Evolutionary conservation across 2,329 filamentous ascomycete species (phyloP).

Genomic region (Penicillium brasilianum): DNA sequence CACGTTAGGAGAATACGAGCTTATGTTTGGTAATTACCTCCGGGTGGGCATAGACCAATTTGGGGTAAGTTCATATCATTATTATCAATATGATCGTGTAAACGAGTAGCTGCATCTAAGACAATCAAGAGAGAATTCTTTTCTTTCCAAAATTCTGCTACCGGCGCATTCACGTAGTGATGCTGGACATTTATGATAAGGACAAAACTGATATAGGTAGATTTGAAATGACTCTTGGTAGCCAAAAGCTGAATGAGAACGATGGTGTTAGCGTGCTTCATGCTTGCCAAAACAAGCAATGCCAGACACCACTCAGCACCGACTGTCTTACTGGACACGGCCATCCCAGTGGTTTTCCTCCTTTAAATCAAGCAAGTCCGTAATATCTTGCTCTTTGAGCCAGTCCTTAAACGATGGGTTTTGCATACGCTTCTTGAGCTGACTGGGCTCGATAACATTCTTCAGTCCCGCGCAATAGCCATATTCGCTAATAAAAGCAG

Average conservation of each 20-base stretch:
- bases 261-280: too few relatives aligned
- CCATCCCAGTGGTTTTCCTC: background rate
- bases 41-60: background rate
- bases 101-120: background rate
- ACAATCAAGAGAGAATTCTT: background rate
- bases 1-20: background rate
- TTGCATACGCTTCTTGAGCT: slow-evolving; percentile 39
- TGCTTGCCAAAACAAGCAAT: too few relatives aligned
- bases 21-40: background rate
- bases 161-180: too few relatives aligned
- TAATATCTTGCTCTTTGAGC: background rate
- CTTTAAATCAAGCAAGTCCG: background rate
- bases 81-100: background rate
- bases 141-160: too few relatives aligned
- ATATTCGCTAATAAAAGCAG: slow-evolving; percentile 45
- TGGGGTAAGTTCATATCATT: background rate
- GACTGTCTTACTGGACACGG: background rate
- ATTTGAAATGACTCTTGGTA: background rate
- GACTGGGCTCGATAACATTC: slow-evolving; percentile 44
- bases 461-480: slow-evolving; percentile 50
- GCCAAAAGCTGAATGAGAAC: background rate
- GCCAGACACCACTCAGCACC: background rate
- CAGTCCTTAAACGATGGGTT: background rate
- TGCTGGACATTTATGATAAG: too few relatives aligned
- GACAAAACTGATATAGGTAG: background rate